Base-by-base conservation (phyloP, 108 stramenopile genomes). In the Skeletonema tropicum region DNA sequence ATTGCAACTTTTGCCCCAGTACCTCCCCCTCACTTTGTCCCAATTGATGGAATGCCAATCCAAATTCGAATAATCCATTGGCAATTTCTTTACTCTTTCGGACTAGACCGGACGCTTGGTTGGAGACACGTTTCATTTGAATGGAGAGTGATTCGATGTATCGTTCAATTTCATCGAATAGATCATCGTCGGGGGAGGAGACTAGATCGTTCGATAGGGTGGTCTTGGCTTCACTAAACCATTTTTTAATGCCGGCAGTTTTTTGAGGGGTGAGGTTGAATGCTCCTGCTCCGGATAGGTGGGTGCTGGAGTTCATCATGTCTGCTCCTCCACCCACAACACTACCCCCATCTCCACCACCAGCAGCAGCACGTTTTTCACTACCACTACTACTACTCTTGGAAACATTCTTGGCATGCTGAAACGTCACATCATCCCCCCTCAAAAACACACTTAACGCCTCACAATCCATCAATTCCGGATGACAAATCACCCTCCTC, bases 11-110 rank as follows among this genome's bases (percentile, higher is more conserved):
- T n/a, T 82, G 78, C 2, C 95, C 95, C 33, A 98, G 72, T 10
- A 82, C 84, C 75, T 94, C 95, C 14, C 86, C 89, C 87, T 98
- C 97, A 52, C 90, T 88, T 69, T 97, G 97, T 13, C 96, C 97
- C 39, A 99, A 76, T 66, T 96, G 87, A 65, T 97, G 96, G 80
- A 99, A 97, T 64, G 97, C 97, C 68, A 98, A 73, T 25, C 97
- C 97, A 80, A 99, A 97, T 81, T 99, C 97, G 75, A 97, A 97
- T 60, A 97, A 64, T 15, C 96, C 95, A 73, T 91, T 91, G 29
- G 97, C 95, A 49, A 97, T 88, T 86, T 97, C 97, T 68, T 94
- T 93, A 19, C 92, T 89, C 70, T 97, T 97, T 39, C 94, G 87
- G n/a, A 97, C 96, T 66, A 99, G 79, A 7, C 79, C 88, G 35